Percentiles rank a stretch among this genome's conserved stretches.
These are phyloP conservation scores for Thelonectria olida DNA, from an alignment of 2,329 filamentous ascomycete species.

Conservation along the genomic window DNA sequence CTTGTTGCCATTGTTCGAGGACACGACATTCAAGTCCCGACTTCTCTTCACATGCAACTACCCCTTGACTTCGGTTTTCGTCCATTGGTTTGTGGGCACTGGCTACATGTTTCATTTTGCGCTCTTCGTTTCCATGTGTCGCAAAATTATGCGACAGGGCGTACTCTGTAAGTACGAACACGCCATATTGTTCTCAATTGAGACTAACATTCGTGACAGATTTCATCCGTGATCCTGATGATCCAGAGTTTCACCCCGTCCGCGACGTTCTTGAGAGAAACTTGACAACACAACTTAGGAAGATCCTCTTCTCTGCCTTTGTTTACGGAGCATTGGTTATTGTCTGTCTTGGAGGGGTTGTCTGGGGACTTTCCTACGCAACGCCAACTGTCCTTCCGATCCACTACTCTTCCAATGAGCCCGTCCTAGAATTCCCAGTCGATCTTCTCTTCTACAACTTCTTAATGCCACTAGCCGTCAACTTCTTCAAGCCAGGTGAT, in stretches of 20 bases:
- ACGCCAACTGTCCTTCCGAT: conserved; percentile 83
- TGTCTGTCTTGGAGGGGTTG: conserved; percentile 91
- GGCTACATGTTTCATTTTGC: conserved; percentile 99
- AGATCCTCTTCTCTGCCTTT: conserved; percentile 94
- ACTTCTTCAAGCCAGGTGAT: conserved; percentile 85
- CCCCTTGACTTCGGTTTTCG: conserved; percentile 90
- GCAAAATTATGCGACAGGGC: conserved; percentile 94
- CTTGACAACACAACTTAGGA: conserved; percentile 90
- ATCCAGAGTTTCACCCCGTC: conserved; percentile 97
- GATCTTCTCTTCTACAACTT: conserved; percentile 98
- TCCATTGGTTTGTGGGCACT: conserved; percentile 98
- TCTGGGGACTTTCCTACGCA: conserved; percentile 83
- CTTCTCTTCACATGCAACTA: conserved; percentile 80
- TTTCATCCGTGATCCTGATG: conserved; percentile 97
- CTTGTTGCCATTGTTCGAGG: conserved; percentile 86
- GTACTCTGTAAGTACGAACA: conserved; percentile 78
- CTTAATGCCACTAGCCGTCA: conserved; percentile 86
- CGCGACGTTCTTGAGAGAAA: conserved; percentile 95
- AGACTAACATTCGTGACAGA: conserved; percentile 57
- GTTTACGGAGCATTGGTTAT: conserved; percentile 95
- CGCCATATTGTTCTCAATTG: background rate
- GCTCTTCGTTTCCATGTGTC: conserved; percentile 97
- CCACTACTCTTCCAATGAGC: conserved; percentile 91
- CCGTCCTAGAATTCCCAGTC: conserved; percentile 91
- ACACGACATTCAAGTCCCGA: conserved; percentile 79